These are phyloP conservation scores for Diaporthe humulicola DNA, from an alignment of 2,329 filamentous ascomycete species.

Conservation along the genomic window DNA sequence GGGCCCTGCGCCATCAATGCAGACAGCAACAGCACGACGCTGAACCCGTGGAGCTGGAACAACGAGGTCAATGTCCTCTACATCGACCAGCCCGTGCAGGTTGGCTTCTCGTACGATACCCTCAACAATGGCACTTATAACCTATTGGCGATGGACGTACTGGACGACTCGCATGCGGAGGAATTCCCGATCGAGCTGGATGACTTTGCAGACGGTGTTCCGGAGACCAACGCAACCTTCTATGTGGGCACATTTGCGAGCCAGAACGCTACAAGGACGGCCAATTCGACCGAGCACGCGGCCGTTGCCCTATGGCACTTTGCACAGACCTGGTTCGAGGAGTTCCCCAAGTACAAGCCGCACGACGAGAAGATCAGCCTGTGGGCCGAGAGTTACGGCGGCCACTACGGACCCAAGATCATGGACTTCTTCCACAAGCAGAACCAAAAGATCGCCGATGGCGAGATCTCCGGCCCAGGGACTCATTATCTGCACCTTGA, in stretches of 20 bases:
- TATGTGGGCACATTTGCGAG: slow-evolving; percentile 59
- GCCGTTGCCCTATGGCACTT: slow-evolving; percentile 68
- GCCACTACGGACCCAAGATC: slow-evolving; percentile 57
- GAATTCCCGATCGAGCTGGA: slow-evolving; percentile 39
- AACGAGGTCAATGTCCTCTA: slow-evolving; percentile 74
- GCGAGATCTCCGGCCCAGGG: slow-evolving; percentile 35
- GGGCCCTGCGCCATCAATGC: slow-evolving; percentile 64
- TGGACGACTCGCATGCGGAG: slow-evolving; percentile 43
- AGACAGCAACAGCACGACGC: slow-evolving; percentile 61
- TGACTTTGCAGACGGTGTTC: slow-evolving; percentile 35
- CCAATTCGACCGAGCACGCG: slow-evolving; percentile 62
- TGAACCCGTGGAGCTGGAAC: slow-evolving; percentile 72
- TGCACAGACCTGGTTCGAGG: slow-evolving; percentile 67
- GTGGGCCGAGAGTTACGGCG: slow-evolving; percentile 47
- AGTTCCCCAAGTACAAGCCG: slow-evolving; percentile 65
- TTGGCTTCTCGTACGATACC: slow-evolving; percentile 48
- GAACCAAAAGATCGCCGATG: slow-evolving; percentile 37
- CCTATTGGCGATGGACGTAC: slow-evolving; percentile 35
- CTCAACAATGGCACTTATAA: slow-evolving; percentile 46
- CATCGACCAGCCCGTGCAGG: slow-evolving; percentile 68
- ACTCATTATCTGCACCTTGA: slow-evolving; percentile 40
- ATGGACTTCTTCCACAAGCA: slow-evolving; percentile 43
- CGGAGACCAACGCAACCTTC: slow-evolving; percentile 37
- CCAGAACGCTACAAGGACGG: slow-evolving; percentile 56
- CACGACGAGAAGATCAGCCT: slow-evolving; percentile 53